Conservation (phyloP, 495 filamentous ascomycete species). For the Xylaria longipes region DNA sequence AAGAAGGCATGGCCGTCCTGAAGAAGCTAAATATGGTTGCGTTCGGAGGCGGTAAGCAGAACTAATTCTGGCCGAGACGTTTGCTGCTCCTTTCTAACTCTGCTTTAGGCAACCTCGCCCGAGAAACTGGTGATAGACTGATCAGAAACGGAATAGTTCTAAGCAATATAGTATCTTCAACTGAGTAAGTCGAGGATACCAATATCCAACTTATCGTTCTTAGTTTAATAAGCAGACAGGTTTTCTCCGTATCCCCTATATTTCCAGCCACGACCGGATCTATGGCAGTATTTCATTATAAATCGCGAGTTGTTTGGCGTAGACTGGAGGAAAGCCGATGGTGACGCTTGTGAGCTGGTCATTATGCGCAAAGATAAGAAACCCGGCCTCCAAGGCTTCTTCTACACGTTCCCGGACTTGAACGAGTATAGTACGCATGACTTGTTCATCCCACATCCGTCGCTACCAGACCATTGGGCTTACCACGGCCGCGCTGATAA, state of each 20-base stretch:
- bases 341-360: slow-evolving; percentile 36
- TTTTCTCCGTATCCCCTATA: slow-evolving; percentile 22
- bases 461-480: slow-evolving; percentile 50
- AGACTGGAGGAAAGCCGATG: slow-evolving; percentile 45
- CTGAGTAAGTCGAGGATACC: not conserved
- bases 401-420: slow-evolving; percentile 17
- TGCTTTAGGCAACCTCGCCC: not conserved
- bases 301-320: slow-evolving; percentile 45
- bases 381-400: slow-evolving; percentile 1
- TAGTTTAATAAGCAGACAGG: not conserved
- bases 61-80: too few species aligned
- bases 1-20: not conserved
- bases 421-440: slow-evolving; percentile 50
- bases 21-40: not conserved
- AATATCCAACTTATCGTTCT: not conserved
- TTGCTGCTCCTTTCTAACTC: not conserved
- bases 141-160: slow-evolving; percentile 43
- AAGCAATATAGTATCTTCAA: not conserved
- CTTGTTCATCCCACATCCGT: slow-evolving; percentile 56
- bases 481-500: slow-evolving; percentile 53
- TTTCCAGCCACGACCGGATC: slow-evolving; percentile 37
- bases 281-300: slow-evolving; percentile 56
- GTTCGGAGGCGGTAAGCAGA: not conserved
- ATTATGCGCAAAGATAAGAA: slow-evolving; percentile 6
- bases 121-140: slow-evolving; percentile 35